Evolutionary conservation across 2,329 filamentous ascomycete genomes (phyloP), one percentile per base, ranked within the genome.

Genomic region (Fusarium secorum): DNA sequence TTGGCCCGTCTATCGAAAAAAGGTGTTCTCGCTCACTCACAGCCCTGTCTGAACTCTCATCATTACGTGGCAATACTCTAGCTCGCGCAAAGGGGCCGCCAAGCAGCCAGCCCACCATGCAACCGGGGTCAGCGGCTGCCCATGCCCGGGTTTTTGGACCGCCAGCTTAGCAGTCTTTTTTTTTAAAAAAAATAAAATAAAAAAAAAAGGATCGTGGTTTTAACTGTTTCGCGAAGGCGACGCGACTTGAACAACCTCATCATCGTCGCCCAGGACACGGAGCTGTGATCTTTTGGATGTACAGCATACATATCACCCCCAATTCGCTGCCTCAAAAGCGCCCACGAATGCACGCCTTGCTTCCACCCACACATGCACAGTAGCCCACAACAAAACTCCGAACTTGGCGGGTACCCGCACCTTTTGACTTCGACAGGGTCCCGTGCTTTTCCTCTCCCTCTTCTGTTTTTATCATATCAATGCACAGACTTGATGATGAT

Each of bases 11-110:
- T 22, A 44, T 61, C 20, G 15, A 39, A 33, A 33, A 60, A 56
- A 64, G 46, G 54, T 58, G 52, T 38, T 57, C 58, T 41, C 11
- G 41, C 46, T 59, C 61, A 44, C 46, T 60, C 61, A 45, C 58
- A 74, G 70, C 68, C 58, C 63, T 71, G 63, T 39, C 68, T 71
- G 45, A 54, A 61, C 54, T 64, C 64, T 73, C 61, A 52, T 72
- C 70, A 74, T 76, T 76, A 76, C 74, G 74, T 76, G 74, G 74
- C 74, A 74, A 74, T 58, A 73, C 64, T 74, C 44, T 74, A 72
- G 70, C 61, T 75, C 64, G 65, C 67, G 56, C 74, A 74, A 74
- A 75, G 73, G 74, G 74, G 73, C 71, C 74, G 70, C 73, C 70
- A 73, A 76, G 66, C 53, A 72, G 60, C 65, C 55, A 72, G 61